Base-by-base conservation (phyloP, 2,329 filamentous ascomycete species). In the Xylaria sp. region DNA sequence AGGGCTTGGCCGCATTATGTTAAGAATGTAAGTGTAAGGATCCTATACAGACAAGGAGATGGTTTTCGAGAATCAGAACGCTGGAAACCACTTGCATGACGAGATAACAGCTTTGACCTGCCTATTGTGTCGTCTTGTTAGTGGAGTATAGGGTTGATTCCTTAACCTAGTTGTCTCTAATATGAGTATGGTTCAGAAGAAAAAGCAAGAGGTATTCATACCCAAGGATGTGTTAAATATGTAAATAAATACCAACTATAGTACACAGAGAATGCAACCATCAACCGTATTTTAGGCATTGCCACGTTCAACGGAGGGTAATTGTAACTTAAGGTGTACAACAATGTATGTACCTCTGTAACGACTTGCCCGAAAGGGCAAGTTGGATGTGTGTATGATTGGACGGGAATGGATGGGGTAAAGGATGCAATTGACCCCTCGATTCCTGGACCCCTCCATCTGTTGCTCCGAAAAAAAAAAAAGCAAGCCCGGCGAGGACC, bases 301-400 rank as follows among this genome's bases (percentile, higher is more conserved):
- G 20, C 9, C 10, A 13, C 20, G 8, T 46, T 25, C 20, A 13
- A 6, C 25, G 10, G 12, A 25, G 23, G 28, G 6, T 0, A 28
- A 28, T 48, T 8, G 23, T 9, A 28, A 28, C 7, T 48, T 28
- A 13, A 48, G 23, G 45, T 25, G 45, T 48, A 25, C 3, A 18
- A 1, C 2, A 6, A 41, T 13, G 6, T 41, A 32, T 32, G 30
- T 32, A 32, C 30, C 30, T 30, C 30, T 25, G 15, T 53, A 68
- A 48, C 36, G 61, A 70, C 65, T 67, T 70, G 65, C 68, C 68
- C 48, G 25, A 60, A 65, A 28, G n/a, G 65, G 65, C 48, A 56
- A 39, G 43, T 62, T 10, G 20, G 15, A 25, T 45, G 32, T 6
- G 15, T 43, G 28, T 20, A 23, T 55, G 57, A 68, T 68, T 68